Percentiles rank a stretch among this genome's conserved stretches.
phyloP scores from a whole-genome alignment of 768 basidiomycete species.

The Mycena latifolia region DNA sequence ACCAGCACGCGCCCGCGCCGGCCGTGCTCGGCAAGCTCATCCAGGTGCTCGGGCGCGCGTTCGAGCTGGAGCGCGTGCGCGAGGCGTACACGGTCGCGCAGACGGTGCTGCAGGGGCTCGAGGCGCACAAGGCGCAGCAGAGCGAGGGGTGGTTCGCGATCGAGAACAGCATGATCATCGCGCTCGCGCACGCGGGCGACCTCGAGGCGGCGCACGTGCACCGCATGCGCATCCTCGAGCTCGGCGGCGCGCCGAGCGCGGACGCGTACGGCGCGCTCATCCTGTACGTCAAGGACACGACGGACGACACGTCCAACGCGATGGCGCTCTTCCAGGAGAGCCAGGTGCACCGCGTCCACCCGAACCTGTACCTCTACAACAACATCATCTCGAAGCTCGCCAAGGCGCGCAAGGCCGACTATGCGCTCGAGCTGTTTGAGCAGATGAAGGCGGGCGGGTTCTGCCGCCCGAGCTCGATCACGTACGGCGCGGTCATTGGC shows the following conservation, averaged over 20 bases:
- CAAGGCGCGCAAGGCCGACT: constrained; percentile 93
- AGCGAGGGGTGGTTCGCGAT: constrained; percentile 77
- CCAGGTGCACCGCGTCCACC: constrained; percentile 71
- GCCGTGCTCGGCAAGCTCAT: constrained; percentile 72
- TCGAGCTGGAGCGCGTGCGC: constrained; percentile 70
- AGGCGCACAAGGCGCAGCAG: constrained; percentile 60
- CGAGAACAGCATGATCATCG: constrained; percentile 93
- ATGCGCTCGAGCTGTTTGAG: constrained; percentile 88
- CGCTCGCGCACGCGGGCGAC: constrained; percentile 84
- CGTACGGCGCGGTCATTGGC: constrained; percentile 94
- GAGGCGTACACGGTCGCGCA: constrained; percentile 80
- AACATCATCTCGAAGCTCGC: constrained; percentile 97
- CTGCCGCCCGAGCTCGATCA: constrained; percentile 79
- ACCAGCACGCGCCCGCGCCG: constrained; percentile 63
- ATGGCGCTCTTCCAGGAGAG: constrained; percentile 88
- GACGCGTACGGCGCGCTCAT: constrained; percentile 96
- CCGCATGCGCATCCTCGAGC: constrained; percentile 79
- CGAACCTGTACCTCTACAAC: constrained; percentile 94
- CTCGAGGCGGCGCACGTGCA: constrained; percentile 86
- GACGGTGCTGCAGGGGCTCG: constrained; percentile 61
- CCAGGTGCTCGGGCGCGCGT: constrained; percentile 72
- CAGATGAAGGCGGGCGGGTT: constrained; percentile 81
- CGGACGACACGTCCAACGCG: constrained; percentile 93
- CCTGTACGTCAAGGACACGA: constrained; percentile 89
- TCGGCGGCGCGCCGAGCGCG: constrained; percentile 83